Evolutionary conservation across 2,329 filamentous ascomycete species (phyloP), one percentile per base, ranked within the genome.

Genomic region (Fusarium stilboides): DNA sequence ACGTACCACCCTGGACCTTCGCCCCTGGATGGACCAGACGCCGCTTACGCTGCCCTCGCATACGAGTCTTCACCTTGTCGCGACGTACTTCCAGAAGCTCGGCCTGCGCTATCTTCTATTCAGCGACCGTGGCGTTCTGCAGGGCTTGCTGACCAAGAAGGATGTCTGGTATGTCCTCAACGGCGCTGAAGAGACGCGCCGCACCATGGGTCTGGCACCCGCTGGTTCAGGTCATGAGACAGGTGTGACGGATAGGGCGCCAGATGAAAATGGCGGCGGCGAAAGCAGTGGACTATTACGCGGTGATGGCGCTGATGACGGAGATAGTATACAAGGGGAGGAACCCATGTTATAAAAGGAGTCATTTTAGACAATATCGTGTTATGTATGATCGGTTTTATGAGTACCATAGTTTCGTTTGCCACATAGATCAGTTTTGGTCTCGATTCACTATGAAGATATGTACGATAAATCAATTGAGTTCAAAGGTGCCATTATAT

Each of bases 11-110:
- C 88, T 99, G 39, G 96, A 99, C 80, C 86, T 99, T 13, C 86
- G 95, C 9, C 94, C 94, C 4, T 99, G 96, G 96, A 98, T 99
- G 94, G 96, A 99, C 79, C 95, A 98, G 79, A 99, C 96, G 0
- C 96, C 96, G 1, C 92, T 99, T 46, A 98, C 96, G 1, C 85
- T 98, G 19, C 92, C 94, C 42, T 90, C 89, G 22, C 88, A 90
- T 67, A 90, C 90, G 17, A 91, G 86, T 62, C 89, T 99, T 63
- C 90, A 94, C 77, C 87, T 98, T n/a, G 93, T 93, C 5, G 91
- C 97, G 24, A 91, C 88, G 59, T 97, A 99, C 86, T 98, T 99
- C 80, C 94, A 97, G 82, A 95, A 95, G 77, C 88, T 99, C 10
- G 96, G 96, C 20, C 82, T 99, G 65, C 88, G 95, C 51, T 98